Conservation (phyloP, 768 basidiomycete species). For the Panaeolus papilionaceus region DNA sequence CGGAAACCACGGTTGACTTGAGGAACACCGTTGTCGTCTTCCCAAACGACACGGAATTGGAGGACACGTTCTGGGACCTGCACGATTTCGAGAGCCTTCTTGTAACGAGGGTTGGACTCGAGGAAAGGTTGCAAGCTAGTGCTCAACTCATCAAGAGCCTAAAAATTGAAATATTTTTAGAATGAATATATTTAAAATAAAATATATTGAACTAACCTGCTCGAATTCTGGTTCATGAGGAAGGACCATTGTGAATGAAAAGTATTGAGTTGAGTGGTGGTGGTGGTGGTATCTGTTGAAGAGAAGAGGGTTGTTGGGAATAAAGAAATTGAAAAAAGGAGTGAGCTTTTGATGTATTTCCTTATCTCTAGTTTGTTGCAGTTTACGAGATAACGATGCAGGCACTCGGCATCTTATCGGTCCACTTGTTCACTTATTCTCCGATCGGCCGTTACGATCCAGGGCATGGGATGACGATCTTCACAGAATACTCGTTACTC, state of each 20-base stretch:
- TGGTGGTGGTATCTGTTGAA: not conserved
- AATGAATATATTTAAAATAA: constrained; percentile 4
- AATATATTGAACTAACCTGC: constrained; percentile 45
- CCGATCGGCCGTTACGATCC: constrained; percentile 29
- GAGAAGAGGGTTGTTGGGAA: not conserved
- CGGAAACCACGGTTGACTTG: constrained; percentile 80
- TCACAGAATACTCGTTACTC: not conserved
- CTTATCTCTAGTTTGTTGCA: constrained; percentile 31
- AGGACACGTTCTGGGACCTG: constrained; percentile 61
- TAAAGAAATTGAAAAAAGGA: constrained; percentile 19
- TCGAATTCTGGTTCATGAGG: constrained; percentile 74
- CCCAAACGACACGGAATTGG: constrained; percentile 81
- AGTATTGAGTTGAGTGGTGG: not conserved
- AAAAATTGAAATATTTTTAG: constrained; percentile 7
- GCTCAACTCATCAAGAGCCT: constrained; percentile 73
- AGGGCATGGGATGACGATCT: not conserved
- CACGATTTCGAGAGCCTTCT: constrained; percentile 69
- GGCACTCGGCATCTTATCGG: constrained; percentile 27
- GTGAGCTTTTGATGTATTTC: constrained; percentile 28
- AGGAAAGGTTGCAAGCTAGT: constrained; percentile 70
- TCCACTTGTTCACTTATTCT: constrained; percentile 19
- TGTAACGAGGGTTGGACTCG: constrained; percentile 68
- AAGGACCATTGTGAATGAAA: constrained; percentile 40
- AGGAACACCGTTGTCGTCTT: constrained; percentile 67
- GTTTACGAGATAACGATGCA: not conserved